Evolutionary conservation across 768 basidiomycete species (phyloP).

Genomic region (Russula compacta): DNA sequence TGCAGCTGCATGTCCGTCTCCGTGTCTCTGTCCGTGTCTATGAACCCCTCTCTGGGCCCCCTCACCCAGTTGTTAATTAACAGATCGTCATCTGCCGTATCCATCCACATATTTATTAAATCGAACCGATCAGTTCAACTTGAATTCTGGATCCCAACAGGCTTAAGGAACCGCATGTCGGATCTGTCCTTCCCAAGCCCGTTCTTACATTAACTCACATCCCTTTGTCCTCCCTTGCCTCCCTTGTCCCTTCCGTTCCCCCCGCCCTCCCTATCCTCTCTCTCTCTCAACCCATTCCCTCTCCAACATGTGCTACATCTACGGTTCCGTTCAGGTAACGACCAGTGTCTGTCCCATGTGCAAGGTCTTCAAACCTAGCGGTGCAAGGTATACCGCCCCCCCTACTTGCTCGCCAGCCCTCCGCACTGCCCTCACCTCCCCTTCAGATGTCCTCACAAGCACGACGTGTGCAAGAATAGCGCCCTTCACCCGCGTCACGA

Average conservation of each 20-base stretch:
- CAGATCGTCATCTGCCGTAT: slow-evolving; percentile 24
- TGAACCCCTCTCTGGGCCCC: slow-evolving; percentile 18
- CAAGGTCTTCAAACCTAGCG: slow-evolving; percentile 62
- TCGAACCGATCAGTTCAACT: slow-evolving; percentile 33
- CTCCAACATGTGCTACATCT: slow-evolving; percentile 60
- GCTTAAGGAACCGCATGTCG: slow-evolving; percentile 33
- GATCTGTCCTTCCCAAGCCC: slow-evolving; percentile 27
- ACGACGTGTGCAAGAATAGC: slow-evolving; percentile 69
- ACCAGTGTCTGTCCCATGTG: slow-evolving; percentile 73
- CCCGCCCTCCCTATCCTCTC: slow-evolving; percentile 8
- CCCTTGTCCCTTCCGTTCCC: slow-evolving; percentile 21
- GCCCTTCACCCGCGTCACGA: slow-evolving; percentile 66
- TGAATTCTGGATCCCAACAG: not conserved
- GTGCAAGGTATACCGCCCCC: slow-evolving; percentile 38
- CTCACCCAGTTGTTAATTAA: not conserved
- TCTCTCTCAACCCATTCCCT: slow-evolving; percentile 6
- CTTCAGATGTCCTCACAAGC: slow-evolving; percentile 65
- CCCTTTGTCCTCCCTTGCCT: slow-evolving; percentile 29
- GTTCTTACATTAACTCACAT: slow-evolving; percentile 31
- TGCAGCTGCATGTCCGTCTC: too few species aligned
- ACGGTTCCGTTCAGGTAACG: slow-evolving; percentile 60
- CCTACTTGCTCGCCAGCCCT: slow-evolving; percentile 9
- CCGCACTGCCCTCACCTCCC: slow-evolving; percentile 20
- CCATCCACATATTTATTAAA: slow-evolving; percentile 19
- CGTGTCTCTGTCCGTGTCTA: not conserved